Evolutionary conservation across 2,329 filamentous ascomycete species (phyloP).

Genomic region (Botrytis byssoidea): DNA sequence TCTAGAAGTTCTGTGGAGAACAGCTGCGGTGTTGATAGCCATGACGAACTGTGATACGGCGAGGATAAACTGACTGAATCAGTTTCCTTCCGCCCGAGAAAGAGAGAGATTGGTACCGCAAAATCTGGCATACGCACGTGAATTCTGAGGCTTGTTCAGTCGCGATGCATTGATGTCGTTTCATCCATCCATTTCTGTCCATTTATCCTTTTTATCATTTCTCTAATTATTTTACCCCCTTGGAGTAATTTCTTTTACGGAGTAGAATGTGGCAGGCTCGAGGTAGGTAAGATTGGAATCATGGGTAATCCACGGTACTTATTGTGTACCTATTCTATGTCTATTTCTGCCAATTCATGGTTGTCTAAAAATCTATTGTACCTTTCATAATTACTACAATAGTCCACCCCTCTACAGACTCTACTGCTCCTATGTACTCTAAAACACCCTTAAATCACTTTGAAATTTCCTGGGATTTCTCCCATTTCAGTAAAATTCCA

Average conservation of each 20-base stretch:
- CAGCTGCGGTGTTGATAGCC: neutral
- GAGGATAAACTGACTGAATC: neutral
- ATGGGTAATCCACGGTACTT: neutral
- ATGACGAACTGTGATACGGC: constrained; percentile 4
- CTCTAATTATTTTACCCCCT: neutral
- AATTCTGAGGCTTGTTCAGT: neutral
- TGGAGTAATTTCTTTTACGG: neutral
- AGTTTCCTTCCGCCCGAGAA: constrained; percentile 8
- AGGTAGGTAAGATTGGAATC: neutral
- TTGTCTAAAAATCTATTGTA: neutral
- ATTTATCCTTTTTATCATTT: neutral
- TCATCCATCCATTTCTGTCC: neutral
- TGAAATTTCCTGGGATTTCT: constrained; percentile 17
- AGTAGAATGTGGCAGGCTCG: neutral
- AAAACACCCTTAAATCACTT: neutral
- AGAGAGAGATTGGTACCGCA: neutral
- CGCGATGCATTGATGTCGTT: neutral
- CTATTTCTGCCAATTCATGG: neutral
- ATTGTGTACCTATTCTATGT: neutral
- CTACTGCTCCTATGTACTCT: neutral
- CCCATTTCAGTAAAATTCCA: constrained; percentile 33
- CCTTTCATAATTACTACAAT: neutral
- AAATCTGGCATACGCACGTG: neutral
- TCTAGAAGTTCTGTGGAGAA: constrained; percentile 22
- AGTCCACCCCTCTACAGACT: neutral